Percentiles rank a stretch among this genome's conserved stretches.
Evolutionary conservation across 1,284 basidiomycete species (phyloP).

Genomic region (Anthracocystis walkeri): DNA sequence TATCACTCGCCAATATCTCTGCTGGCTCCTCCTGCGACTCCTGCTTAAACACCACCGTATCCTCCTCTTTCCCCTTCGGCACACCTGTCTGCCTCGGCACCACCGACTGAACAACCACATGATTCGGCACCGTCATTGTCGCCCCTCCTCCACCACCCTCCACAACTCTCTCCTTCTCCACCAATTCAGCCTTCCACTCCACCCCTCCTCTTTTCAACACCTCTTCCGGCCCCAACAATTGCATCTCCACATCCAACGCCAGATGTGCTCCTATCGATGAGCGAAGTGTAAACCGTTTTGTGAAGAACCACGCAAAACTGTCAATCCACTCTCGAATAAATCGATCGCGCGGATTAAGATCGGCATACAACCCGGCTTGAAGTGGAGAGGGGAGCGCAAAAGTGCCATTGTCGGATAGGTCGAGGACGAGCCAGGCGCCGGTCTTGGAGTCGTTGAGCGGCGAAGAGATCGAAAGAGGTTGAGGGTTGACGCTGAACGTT

Average conservation of each 20-base stretch:
- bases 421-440: conserved; percentile 34
- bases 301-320: conserved; percentile 23
- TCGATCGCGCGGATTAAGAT: conserved; percentile 37
- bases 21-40: background rate
- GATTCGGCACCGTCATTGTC: conserved; percentile 14
- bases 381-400: conserved; percentile 28
- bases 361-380: conserved; percentile 14
- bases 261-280: conserved; percentile 18
- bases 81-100: conserved; percentile 23
- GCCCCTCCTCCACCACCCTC: background rate
- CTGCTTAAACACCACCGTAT: conserved; percentile 22
- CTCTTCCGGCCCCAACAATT: conserved; percentile 28
- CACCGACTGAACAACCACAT: conserved; percentile 18
- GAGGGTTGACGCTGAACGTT: conserved; percentile 20
- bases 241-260: conserved; percentile 34
- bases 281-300: conserved; percentile 23
- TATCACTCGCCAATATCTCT: conserved; percentile 34
- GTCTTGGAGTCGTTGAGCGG: conserved; percentile 15
- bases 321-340: conserved; percentile 32
- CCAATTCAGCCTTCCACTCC: conserved; percentile 42
- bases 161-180: conserved; percentile 1
- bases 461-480: too few species aligned
- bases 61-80: background rate
- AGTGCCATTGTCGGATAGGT: conserved; percentile 11
- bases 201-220: conserved; percentile 37